phyloP scores from a whole-genome alignment of 345 rosid genomes.

The Psidium friedrichsthalianum region DNA sequence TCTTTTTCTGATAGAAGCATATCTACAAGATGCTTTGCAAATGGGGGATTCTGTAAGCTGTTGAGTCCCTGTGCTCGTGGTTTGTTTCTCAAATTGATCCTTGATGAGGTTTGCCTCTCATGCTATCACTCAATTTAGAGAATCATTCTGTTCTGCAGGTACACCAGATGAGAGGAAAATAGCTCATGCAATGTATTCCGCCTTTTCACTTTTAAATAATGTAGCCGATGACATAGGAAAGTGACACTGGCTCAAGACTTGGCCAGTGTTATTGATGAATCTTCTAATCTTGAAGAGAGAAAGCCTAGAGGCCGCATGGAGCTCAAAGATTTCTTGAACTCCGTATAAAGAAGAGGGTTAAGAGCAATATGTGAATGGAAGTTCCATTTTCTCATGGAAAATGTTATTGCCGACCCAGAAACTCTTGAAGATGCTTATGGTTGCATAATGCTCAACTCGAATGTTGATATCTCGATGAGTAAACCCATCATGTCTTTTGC shows the following conservation, averaged over 20 bases:
- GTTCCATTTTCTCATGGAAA: slow-evolving; percentile 39
- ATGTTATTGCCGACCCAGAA: slow-evolving; percentile 52
- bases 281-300: slow-evolving; percentile 23
- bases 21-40: neutral
- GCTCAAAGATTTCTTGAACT: slow-evolving; percentile 57
- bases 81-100: neutral
- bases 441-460: slow-evolving; percentile 53
- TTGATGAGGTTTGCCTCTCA: neutral
- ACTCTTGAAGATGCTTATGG: slow-evolving; percentile 68
- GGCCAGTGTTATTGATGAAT: slow-evolving; percentile 59
- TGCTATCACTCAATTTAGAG: neutral
- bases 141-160: neutral
- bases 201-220: neutral
- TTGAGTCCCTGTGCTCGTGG: neutral
- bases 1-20: neutral
- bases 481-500: slow-evolving; percentile 24
- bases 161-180: neutral
- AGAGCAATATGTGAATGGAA: slow-evolving; percentile 48
- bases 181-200: neutral
- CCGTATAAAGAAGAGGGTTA: slow-evolving; percentile 68
- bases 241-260: slow-evolving; percentile 45
- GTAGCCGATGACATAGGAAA: slow-evolving; percentile 5
- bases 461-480: slow-evolving; percentile 24
- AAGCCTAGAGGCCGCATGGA: slow-evolving; percentile 55
- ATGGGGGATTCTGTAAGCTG: neutral